Conservation (phyloP, 1,284 basidiomycete genomes). For the Ceratobasidium papillatum region DNA sequence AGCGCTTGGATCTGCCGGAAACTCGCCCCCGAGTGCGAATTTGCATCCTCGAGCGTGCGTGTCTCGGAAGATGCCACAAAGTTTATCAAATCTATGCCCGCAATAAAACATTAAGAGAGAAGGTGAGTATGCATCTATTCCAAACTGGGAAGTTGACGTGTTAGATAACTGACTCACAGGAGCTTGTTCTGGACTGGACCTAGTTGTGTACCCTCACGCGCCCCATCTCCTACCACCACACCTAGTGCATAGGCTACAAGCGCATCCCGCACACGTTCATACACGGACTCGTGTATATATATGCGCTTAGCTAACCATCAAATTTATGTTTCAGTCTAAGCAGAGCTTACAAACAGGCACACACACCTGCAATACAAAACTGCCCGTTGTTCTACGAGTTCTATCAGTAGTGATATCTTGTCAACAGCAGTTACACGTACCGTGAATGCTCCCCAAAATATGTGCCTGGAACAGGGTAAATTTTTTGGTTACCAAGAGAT, state of each 20-base stretch:
- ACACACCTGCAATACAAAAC: conserved; percentile 35
- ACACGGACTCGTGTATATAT: conserved; percentile 35
- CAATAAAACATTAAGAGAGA: background rate
- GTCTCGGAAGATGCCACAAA: conserved; percentile 19
- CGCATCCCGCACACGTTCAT: conserved; percentile 24
- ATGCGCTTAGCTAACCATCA: conserved; percentile 31
- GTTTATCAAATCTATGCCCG: conserved; percentile 17
- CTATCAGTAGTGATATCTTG: background rate
- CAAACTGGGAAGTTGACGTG: background rate
- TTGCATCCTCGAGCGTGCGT: conserved; percentile 9
- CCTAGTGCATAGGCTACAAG: conserved; percentile 18
- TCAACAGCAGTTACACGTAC: background rate
- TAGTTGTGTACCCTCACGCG: conserved; percentile 14
- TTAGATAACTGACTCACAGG: background rate
- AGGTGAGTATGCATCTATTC: background rate
- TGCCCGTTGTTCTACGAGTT: conserved; percentile 27
- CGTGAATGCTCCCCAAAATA: conserved; percentile 32
- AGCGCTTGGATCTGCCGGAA: background rate
- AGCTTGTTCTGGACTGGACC: conserved; percentile 39
- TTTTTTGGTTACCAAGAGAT: background rate
- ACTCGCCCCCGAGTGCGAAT: conserved; percentile 34
- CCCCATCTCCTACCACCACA: conserved; percentile 12
- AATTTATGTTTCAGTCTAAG: background rate
- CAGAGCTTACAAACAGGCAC: background rate
- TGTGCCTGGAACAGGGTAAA: background rate